Evolutionary conservation across 2,329 filamentous ascomycete species (phyloP).

Genomic region (Aspergillus sojae): DNA sequence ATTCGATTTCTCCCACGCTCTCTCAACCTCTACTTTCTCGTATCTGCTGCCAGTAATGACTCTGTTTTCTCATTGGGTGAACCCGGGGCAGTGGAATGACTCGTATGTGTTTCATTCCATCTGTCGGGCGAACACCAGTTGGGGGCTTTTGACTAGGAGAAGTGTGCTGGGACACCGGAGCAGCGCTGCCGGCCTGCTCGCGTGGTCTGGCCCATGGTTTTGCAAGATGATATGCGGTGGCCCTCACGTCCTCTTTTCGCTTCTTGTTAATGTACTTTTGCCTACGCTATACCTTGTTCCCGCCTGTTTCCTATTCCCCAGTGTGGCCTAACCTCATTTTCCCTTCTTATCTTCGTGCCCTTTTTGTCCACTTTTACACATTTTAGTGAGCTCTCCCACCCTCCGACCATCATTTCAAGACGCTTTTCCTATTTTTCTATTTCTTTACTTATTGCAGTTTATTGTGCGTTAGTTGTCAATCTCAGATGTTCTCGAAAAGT

Average conservation of each 20-base stretch:
- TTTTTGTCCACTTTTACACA: constrained; percentile 26
- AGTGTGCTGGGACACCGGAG: constrained; percentile 26
- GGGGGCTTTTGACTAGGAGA: constrained; percentile 26
- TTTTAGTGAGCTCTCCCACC: constrained; percentile 30
- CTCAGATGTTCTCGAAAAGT: constrained; percentile 22
- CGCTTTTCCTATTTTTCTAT: constrained; percentile 21
- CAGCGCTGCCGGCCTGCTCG: constrained; percentile 19
- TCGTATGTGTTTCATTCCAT: constrained; percentile 19
- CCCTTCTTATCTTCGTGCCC: constrained; percentile 22
- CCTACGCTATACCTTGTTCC: constrained; percentile 40
- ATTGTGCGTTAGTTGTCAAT: constrained; percentile 26
- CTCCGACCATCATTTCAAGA: constrained; percentile 27
- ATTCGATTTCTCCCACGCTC: constrained; percentile 31
- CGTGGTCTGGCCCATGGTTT: constrained; percentile 24
- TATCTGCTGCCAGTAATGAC: constrained; percentile 37
- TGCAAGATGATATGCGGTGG: constrained; percentile 28
- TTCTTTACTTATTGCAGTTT: constrained; percentile 13
- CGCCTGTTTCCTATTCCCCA: constrained; percentile 29
- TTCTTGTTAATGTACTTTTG: constrained; percentile 45
- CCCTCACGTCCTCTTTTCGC: constrained; percentile 33
- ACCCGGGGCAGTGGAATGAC: constrained; percentile 28
- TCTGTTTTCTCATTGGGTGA: constrained; percentile 25
- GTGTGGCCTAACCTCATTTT: constrained; percentile 25
- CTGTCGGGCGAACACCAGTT: constrained; percentile 26
- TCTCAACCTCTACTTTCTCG: constrained; percentile 30